A percentile compares a stretch with the other conserved stretches of the same genome.
Evolutionary conservation across 768 basidiomycete species (phyloP).

Genomic region (Mrakia hoshinonis): DNA sequence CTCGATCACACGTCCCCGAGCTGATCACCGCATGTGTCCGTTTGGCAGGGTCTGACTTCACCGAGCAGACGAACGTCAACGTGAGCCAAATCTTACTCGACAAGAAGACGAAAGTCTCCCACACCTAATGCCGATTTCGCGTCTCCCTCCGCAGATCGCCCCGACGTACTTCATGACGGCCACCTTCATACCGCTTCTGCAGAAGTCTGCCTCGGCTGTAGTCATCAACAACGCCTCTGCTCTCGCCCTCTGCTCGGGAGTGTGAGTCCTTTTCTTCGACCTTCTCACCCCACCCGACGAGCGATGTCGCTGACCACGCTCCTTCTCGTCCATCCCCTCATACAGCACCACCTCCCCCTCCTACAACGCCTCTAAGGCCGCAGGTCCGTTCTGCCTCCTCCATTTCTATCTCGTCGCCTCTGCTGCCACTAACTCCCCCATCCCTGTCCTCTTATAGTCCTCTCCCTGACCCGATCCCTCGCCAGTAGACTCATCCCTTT

Average conservation of each 20-base stretch:
- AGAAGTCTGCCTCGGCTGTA: background rate
- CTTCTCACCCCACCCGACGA: too few species aligned
- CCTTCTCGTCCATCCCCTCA: too few species aligned
- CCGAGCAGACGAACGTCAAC: background rate
- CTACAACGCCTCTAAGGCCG: conserved; percentile 6
- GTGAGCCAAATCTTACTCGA: too few species aligned
- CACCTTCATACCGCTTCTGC: background rate
- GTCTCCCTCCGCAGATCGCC: too few species aligned
- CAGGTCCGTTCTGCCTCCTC: background rate
- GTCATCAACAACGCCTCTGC: background rate
- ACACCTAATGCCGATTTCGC: too few species aligned
- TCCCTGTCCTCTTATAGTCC: background rate
- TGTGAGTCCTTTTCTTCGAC: too few species aligned
- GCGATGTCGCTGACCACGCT: too few species aligned
- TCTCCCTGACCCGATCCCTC: background rate
- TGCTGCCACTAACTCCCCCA: background rate
- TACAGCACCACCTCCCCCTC: background rate
- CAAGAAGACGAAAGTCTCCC: too few species aligned
- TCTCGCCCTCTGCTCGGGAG: background rate
- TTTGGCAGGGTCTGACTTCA: background rate
- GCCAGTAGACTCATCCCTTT: conserved; percentile 1
- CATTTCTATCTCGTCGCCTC: background rate
- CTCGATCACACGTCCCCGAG: background rate
- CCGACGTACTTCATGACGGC: conserved; percentile 4
- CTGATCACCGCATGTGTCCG: background rate